These are phyloP conservation scores for Arthrinium puccinioides DNA, from an alignment of 2,329 filamentous ascomycete species.

Conservation along the genomic window DNA sequence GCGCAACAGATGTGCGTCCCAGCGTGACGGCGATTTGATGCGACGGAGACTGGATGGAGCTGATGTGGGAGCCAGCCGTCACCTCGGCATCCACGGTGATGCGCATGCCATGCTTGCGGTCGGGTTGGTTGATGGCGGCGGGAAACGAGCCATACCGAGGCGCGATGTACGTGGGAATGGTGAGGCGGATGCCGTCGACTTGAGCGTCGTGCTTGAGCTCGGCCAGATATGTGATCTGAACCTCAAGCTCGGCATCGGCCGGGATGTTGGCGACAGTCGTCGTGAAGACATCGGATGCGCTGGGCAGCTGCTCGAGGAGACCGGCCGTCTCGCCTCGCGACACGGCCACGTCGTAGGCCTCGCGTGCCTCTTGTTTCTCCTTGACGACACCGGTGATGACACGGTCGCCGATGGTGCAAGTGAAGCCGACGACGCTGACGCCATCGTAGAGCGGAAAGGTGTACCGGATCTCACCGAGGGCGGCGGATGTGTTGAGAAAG, in stretches of 20 bases:
- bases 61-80: slow-evolving; percentile 47
- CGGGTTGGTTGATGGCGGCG: slow-evolving; percentile 8
- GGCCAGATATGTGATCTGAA: slow-evolving; percentile 60
- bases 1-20: slow-evolving; percentile 44
- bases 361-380: slow-evolving; percentile 53
- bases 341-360: slow-evolving; percentile 52
- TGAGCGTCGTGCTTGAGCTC: slow-evolving; percentile 68
- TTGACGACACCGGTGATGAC: slow-evolving; percentile 60
- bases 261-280: slow-evolving; percentile 64
- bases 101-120: slow-evolving; percentile 32
- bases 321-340: slow-evolving; percentile 53
- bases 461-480: slow-evolving; percentile 46
- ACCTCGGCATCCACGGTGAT: slow-evolving; percentile 56
- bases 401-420: slow-evolving; percentile 53
- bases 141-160: slow-evolving; percentile 55
- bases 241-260: slow-evolving; percentile 43
- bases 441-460: slow-evolving; percentile 68
- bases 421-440: slow-evolving; percentile 61
- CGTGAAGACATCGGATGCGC: slow-evolving; percentile 59
- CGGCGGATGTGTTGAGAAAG: background rate
- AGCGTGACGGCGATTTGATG: slow-evolving; percentile 61
- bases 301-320: slow-evolving; percentile 53
- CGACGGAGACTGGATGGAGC: slow-evolving; percentile 57
- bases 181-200: slow-evolving; percentile 60
- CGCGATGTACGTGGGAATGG: slow-evolving; percentile 59